Conservation (phyloP, 371 early-diverging fungal genomes). For the Furculomyces boomerangus region DNA sequence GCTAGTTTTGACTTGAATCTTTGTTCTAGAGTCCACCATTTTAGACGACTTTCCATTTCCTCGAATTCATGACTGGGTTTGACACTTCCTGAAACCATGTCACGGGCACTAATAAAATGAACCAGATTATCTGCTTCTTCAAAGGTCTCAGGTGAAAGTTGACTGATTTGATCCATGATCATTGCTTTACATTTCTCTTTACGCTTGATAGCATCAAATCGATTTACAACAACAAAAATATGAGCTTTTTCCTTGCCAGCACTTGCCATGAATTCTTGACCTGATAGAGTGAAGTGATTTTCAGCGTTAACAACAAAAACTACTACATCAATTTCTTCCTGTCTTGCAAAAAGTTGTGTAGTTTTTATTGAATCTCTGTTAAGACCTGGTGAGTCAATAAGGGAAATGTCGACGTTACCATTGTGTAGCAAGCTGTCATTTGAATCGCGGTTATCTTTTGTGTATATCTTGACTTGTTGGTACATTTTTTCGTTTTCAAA, state of each 20-base stretch:
- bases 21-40: constrained; percentile 85
- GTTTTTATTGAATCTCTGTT: constrained; percentile 94
- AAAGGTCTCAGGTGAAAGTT: constrained; percentile 82
- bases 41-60: constrained; percentile 63
- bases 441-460: constrained; percentile 35
- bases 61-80: constrained; percentile 44
- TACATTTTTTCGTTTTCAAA: constrained; percentile 48
- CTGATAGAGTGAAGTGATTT: constrained; percentile 94
- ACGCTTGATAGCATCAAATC: constrained; percentile 85
- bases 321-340: constrained; percentile 95
- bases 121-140: constrained; percentile 81
- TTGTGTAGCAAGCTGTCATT: constrained; percentile 69
- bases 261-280: constrained; percentile 82
- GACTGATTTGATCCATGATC: constrained; percentile 83
- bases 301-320: constrained; percentile 96
- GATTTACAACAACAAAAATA: constrained; percentile 93
- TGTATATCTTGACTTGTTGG: constrained; percentile 79
- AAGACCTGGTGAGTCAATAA: constrained; percentile 96
- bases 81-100: constrained; percentile 7
- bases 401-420: constrained; percentile 79
- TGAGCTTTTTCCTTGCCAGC: constrained; percentile 95
- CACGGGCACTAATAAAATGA: constrained; percentile 79
- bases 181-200: constrained; percentile 81
- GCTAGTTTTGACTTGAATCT: constrained; percentile 82
- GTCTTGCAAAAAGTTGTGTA: constrained; percentile 84